Conservation (phyloP, 345 rosid genomes). For the Trapa bicornis region DNA sequence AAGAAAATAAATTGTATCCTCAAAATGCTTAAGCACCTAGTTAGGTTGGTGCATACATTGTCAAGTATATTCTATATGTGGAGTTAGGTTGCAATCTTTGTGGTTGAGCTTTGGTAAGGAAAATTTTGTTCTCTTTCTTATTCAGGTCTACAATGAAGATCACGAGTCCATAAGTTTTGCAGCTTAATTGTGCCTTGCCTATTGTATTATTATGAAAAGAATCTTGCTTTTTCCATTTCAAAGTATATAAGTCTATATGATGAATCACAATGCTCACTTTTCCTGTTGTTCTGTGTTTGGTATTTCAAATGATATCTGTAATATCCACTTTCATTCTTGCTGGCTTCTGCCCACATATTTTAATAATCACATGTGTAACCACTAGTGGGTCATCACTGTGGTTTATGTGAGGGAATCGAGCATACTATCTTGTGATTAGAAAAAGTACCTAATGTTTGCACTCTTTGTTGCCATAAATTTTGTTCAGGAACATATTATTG, state of each 20-base stretch:
- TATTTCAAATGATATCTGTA: background rate
- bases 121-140: background rate
- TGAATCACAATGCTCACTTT: background rate
- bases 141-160: background rate
- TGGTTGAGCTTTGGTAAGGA: background rate
- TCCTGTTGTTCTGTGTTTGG: background rate
- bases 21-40: background rate
- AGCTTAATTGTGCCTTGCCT: background rate
- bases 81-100: background rate
- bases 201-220: background rate
- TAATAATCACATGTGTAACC: too few species aligned
- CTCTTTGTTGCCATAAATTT: background rate
- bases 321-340: background rate
- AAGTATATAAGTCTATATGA: background rate
- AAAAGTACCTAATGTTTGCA: background rate
- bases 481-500: conserved; percentile 30
- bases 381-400: too few species aligned
- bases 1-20: background rate
- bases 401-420: background rate
- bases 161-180: background rate
- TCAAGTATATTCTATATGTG: background rate
- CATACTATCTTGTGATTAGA: background rate
- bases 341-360: too few species aligned
- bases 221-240: background rate
- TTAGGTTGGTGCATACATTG: background rate